Conservation (phyloP, 306 rosid genomes). For the Erythrophleum fordii region DNA sequence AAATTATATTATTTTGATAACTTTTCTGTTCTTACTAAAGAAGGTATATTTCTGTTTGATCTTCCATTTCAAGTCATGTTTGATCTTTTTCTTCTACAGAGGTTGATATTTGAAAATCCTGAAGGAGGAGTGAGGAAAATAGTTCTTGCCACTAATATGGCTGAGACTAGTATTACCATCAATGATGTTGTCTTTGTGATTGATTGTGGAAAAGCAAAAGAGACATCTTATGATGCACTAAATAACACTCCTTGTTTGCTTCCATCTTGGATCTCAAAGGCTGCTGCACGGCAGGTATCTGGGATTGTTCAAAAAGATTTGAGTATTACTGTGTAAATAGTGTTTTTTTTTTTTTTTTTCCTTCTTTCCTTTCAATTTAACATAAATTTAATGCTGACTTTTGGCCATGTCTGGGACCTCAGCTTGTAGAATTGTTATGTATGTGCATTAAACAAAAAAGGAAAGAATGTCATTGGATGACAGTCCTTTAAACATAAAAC, state of each 20-base stretch:
- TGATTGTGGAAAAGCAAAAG: slow-evolving; percentile 98
- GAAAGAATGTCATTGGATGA: not conserved
- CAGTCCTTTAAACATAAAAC: not conserved
- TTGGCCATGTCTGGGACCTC: slow-evolving; percentile 10
- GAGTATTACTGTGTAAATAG: slow-evolving; percentile 19
- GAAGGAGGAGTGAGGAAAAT: slow-evolving; percentile 87
- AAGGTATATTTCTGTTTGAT: slow-evolving; percentile 26
- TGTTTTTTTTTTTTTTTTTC: not conserved
- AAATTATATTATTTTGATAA: not conserved
- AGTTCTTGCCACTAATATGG: slow-evolving; percentile 95
- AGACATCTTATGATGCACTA: slow-evolving; percentile 95
- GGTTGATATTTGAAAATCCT: slow-evolving; percentile 86
- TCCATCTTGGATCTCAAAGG: slow-evolving; percentile 99
- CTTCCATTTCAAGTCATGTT: slow-evolving; percentile 8
- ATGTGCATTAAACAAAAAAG: not conserved
- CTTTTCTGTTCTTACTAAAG: slow-evolving; percentile 6
- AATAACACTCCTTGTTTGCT: slow-evolving; percentile 99
- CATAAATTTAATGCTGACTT: not conserved
- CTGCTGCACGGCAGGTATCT: slow-evolving; percentile 88
- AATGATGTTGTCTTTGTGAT: slow-evolving; percentile 92
- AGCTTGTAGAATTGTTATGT: slow-evolving; percentile 17
- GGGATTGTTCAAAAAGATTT: slow-evolving; percentile 29
- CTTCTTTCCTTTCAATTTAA: slow-evolving; percentile 10
- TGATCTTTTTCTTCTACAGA: slow-evolving; percentile 57
- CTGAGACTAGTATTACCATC: slow-evolving; percentile 96